Evolutionary conservation across 2,329 filamentous ascomycete species (phyloP).

Genomic region (Colletotrichum orbiculare): DNA sequence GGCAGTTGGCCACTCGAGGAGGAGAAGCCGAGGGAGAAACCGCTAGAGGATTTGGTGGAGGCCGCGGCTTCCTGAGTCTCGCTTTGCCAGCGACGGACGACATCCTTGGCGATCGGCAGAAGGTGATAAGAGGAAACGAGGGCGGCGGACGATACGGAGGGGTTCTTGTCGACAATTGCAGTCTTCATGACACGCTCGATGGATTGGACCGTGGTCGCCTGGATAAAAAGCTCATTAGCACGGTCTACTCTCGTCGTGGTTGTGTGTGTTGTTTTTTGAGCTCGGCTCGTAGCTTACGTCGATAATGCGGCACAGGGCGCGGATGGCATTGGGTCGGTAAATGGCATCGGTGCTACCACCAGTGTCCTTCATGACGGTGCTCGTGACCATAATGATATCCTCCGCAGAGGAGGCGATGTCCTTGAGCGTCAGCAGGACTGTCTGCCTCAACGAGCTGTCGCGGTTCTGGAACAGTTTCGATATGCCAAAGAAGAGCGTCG

Average conservation of each 20-base stretch:
- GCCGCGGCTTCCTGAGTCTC: constrained; percentile 97
- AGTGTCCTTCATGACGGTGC: constrained; percentile 99
- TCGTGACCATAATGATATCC: constrained; percentile 99
- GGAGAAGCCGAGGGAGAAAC: constrained; percentile 93
- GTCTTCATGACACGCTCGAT: constrained; percentile 99
- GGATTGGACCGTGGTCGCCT: constrained; percentile 95
- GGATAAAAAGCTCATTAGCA: constrained; percentile 30
- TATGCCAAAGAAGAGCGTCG: constrained; percentile 97
- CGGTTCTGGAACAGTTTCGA: constrained; percentile 99
- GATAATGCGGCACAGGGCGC: constrained; percentile 95
- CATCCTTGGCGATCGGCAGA: constrained; percentile 93
- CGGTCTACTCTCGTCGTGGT: not conserved
- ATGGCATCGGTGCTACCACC: constrained; percentile 93
- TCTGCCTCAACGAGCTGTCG: constrained; percentile 96
- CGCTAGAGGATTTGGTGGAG: constrained; percentile 86
- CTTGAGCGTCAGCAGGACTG: constrained; percentile 99
- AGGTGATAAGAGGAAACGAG: constrained; percentile 98
- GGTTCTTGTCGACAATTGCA: constrained; percentile 98
- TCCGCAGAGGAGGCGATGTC: constrained; percentile 86
- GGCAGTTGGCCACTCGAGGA: constrained; percentile 78
- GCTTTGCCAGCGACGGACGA: constrained; percentile 97
- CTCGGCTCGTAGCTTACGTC: constrained; percentile 70
- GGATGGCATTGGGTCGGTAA: constrained; percentile 94
- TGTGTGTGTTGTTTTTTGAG: not conserved
- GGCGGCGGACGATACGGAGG: constrained; percentile 94